Evolutionary conservation across 2,329 filamentous ascomycete genomes (phyloP), one percentile per base, ranked within the genome.

Genomic region (Didymella lethalis): DNA sequence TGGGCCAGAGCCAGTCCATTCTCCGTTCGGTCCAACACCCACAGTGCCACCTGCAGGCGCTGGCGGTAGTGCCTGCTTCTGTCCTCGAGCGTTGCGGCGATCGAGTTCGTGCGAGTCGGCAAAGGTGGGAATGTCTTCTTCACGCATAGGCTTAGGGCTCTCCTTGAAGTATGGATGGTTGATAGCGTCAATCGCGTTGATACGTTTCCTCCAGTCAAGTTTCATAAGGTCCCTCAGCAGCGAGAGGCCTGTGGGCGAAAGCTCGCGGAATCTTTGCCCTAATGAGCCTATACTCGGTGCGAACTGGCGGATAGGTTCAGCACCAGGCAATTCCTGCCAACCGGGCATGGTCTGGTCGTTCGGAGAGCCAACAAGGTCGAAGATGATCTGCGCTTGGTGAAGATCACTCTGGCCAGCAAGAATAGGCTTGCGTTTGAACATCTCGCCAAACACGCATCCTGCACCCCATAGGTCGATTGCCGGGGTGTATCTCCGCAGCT

Each of bases 391-490:
- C 12, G 96, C 88, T 77, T 99, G 95, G 71, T 97, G 90, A 7
- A 87, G 80, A 72, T 99, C 95, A 68, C 90, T 96, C 65, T 92
- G 92, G 12, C 95, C 95, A 7, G 93, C 87, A 43, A 99, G 84
- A 52, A 99, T 98, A 0, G 95, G 95, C 75, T 94, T 96, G 36
- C 92, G 89, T 68, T 92, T 88, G 64, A 97, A 90, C 94, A 99
- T 99, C 76, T 99, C 95, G 50, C 93, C 95, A 78, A 99, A 97
- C 2, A 99, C 93, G 74, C 95, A 99, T n/a, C 94, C 95, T 67
- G 97, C 94, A 68, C 95, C 95, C 95, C 95, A 99, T 80, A 99
- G 88, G 77, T 99, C 95, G 70, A 99, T 97, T 10, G 95, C 93
- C 14, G 93, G 92, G n/a, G 95, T 99, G 78, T 99, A 99, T 65